Percentiles rank a stretch among this genome's conserved stretches.
Conservation (phyloP, 2,329 filamentous ascomycete genomes). For the Hypoxylon sp. region DNA sequence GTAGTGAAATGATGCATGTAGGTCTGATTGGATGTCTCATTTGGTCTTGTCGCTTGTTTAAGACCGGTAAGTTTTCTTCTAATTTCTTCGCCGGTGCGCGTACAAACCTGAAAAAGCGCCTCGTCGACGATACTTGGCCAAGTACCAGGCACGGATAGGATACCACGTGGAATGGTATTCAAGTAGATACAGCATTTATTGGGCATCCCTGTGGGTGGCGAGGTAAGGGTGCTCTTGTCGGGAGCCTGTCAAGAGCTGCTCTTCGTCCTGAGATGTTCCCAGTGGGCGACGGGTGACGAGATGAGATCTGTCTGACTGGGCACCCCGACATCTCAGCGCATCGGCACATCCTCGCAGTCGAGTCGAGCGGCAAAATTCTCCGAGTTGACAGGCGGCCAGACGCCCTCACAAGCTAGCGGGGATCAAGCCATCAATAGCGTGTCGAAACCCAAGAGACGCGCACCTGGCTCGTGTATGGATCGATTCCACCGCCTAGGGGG, state of each 20-base stretch:
- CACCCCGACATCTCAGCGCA: conserved; percentile 29
- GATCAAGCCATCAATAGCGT: conserved; percentile 31
- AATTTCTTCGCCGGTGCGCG: not conserved
- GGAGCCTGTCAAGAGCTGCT: conserved; percentile 24
- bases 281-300: conserved; percentile 20
- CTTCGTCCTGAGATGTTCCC: conserved; percentile 15
- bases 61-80: not conserved
- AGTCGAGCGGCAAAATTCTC: conserved; percentile 36
- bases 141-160: conserved; percentile 5
- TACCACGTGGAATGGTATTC: conserved; percentile 23
- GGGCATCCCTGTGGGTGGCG: conserved; percentile 27
- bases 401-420: conserved; percentile 29
- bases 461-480: conserved; percentile 30
- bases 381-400: conserved; percentile 31
- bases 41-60: not conserved
- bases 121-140: not conserved
- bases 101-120: not conserved
- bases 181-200: too few species aligned
- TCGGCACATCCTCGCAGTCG: conserved; percentile 26
- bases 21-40: not conserved
- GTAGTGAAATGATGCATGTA: not conserved
- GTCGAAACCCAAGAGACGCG: conserved; percentile 23
- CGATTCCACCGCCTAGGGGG: conserved; percentile 28
- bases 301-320: conserved; percentile 34
- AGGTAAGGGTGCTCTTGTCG: conserved; percentile 24